Conservation (phyloP, 2,329 filamentous ascomycete genomes). For the Penicillium janthinellum region DNA sequence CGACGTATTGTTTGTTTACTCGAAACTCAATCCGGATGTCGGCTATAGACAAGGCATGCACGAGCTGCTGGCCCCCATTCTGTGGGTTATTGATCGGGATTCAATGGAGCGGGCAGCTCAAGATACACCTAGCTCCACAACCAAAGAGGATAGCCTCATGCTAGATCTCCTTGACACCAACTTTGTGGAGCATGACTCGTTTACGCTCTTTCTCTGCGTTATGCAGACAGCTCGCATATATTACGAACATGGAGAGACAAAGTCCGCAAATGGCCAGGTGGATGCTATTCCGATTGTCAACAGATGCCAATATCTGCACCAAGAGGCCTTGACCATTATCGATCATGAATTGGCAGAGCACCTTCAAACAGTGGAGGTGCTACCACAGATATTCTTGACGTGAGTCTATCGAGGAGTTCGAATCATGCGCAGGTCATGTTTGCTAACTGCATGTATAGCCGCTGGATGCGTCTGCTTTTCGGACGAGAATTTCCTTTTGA, state of each 20-base stretch:
- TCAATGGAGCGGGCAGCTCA: conserved; percentile 60
- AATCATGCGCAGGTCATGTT: too few species aligned
- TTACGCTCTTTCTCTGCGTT: conserved; percentile 77
- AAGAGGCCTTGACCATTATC: conserved; percentile 72
- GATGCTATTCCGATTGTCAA: conserved; percentile 74
- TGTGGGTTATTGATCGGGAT: conserved; percentile 82
- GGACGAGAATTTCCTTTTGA: conserved; percentile 91
- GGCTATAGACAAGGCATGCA: conserved; percentile 99
- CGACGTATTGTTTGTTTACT: conserved; percentile 91
- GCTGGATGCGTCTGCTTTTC: conserved; percentile 92
- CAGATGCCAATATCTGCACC: conserved; percentile 83
- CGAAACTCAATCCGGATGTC: conserved; percentile 83
- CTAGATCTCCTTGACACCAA: conserved; percentile 67
- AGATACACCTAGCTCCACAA: conserved; percentile 2
- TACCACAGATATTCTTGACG: conserved; percentile 98
- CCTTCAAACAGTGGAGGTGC: conserved; percentile 77
- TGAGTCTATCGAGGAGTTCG: conserved; percentile 46
- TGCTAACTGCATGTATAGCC: conserved; percentile 52
- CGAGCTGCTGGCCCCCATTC: conserved; percentile 84
- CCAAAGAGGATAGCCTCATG: conserved; percentile 56
- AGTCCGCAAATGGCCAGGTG: conserved; percentile 46
- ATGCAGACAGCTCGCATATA: conserved; percentile 88
- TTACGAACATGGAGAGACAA: conserved; percentile 69
- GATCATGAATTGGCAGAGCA: conserved; percentile 84
- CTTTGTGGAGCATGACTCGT: conserved; percentile 88